phyloP scores from a whole-genome alignment of 73 alveolate species.

The Symbiodinium pilosum region DNA sequence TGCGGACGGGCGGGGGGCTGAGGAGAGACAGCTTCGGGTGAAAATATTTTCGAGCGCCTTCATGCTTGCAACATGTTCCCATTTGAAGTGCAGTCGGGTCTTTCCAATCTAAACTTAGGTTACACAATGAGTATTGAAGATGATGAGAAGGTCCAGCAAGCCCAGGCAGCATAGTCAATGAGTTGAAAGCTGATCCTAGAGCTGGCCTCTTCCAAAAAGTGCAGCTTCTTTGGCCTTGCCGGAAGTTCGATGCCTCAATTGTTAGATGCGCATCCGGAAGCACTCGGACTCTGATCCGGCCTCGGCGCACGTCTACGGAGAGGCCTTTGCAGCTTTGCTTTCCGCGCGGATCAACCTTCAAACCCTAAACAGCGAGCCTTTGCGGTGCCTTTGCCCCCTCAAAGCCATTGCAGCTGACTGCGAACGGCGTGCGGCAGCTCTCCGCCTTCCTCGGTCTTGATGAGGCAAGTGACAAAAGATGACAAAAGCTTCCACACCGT shows the following conservation, averaged over 20 bases:
- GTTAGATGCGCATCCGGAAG: background rate
- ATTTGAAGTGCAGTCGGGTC: background rate
- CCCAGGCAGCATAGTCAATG: constrained; percentile 34
- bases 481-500: no score
- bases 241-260: no score
- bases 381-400: background rate
- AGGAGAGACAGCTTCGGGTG: background rate
- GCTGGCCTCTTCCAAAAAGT: no score
- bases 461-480: no score
- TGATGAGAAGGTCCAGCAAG: constrained; percentile 68
- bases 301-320: constrained; percentile 9
- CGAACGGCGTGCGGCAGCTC: constrained; percentile 84
- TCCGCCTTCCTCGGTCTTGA: background rate
- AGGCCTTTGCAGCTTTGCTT: background rate
- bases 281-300: background rate
- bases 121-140: constrained; percentile 48
- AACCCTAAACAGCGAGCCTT: background rate
- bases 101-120: background rate
- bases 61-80: background rate
- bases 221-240: no score
- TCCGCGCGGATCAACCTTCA: no score
- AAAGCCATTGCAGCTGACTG: background rate
- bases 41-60: background rate
- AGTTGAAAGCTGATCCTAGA: no score
- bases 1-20: background rate